These are phyloP conservation scores for Spergularia azorica DNA, from an alignment of 179 eudicot genomes.

Conservation along the genomic window DNA sequence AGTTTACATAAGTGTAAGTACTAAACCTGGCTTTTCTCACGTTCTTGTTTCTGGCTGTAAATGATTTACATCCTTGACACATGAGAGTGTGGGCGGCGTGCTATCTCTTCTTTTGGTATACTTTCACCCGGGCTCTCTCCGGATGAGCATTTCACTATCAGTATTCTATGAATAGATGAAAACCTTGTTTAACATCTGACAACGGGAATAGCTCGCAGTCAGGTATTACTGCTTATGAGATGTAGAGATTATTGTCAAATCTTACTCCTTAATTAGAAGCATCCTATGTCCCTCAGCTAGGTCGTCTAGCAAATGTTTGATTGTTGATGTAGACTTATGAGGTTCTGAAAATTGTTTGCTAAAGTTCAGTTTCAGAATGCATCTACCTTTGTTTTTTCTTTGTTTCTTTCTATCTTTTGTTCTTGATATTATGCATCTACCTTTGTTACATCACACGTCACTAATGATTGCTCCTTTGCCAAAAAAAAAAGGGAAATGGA, in stretches of 20 bases:
- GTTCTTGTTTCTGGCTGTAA: too few relatives aligned
- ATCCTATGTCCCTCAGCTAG: too few relatives aligned
- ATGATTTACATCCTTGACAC: too few relatives aligned
- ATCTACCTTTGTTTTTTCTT: neutral
- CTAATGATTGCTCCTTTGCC: too few relatives aligned
- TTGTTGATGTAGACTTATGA: neutral
- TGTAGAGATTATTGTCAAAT: neutral
- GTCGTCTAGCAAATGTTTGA: neutral
- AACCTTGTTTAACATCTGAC: neutral
- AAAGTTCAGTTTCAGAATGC: neutral
- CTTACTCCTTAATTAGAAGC: neutral
- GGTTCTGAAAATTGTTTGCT: neutral
- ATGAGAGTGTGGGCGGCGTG: too few relatives aligned
- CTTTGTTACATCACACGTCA: too few relatives aligned
- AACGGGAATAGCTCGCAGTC: neutral
- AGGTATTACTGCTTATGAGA: neutral
- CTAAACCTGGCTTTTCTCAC: too few relatives aligned
- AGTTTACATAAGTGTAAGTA: neutral
- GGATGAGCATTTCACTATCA: neutral
- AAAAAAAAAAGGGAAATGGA: too few relatives aligned
- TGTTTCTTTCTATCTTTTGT: too few relatives aligned
- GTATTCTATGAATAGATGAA: neutral
- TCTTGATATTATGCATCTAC: too few relatives aligned
- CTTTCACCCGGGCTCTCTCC: too few relatives aligned
- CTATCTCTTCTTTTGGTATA: too few relatives aligned